A percentile compares a stretch with the other conserved stretches of the same genome.
Conservation (phyloP, 2,329 filamentous ascomycete species). For the Penicillium sp. region DNA sequence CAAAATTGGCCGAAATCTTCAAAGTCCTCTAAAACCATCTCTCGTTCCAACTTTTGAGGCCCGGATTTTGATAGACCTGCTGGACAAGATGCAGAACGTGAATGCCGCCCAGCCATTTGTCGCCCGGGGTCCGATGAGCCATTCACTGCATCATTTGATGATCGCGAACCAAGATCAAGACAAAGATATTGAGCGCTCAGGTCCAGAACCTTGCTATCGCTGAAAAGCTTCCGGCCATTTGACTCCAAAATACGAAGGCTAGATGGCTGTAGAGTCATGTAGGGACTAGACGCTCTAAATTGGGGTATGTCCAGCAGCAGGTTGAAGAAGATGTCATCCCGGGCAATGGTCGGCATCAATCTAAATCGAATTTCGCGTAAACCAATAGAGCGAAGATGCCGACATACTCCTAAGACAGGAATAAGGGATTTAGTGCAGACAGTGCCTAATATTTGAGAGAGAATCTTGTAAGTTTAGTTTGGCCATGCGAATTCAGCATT, state of each 20-base stretch:
- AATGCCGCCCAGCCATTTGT: neutral
- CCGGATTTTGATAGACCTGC: neutral
- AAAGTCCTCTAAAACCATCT: neutral
- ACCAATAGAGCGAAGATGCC: neutral
- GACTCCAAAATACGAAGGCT: neutral
- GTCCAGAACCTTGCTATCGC: neutral
- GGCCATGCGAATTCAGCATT: neutral
- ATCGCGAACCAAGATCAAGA: neutral
- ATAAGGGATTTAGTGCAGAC: neutral
- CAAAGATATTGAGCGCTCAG: neutral
- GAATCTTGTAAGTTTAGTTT: neutral
- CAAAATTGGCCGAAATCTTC: neutral
- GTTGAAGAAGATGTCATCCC: neutral
- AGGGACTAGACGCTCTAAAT: neutral
- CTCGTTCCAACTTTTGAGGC: neutral
- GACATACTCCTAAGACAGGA: neutral
- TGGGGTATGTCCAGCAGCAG: neutral
- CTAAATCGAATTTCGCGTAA: neutral
- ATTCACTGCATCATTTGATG: neutral
- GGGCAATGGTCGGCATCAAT: neutral
- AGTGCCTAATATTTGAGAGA: neutral
- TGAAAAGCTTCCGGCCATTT: neutral
- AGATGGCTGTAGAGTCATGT: neutral
- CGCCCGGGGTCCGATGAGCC: neutral
- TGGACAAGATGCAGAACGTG: neutral